Evolutionary conservation across 1,284 basidiomycete species (phyloP).

Genomic region (Trametes hirsuta): DNA sequence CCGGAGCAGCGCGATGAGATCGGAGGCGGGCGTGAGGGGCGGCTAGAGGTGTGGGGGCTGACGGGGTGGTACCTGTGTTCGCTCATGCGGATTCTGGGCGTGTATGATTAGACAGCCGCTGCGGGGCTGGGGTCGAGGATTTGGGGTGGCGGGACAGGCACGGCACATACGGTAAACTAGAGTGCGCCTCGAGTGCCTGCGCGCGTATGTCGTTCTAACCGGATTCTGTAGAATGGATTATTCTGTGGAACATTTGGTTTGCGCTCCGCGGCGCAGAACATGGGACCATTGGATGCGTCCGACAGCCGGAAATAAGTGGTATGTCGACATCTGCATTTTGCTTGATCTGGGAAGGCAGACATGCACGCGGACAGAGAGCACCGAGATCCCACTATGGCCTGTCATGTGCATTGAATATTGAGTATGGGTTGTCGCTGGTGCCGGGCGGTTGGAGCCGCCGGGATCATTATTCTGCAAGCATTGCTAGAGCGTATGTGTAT

Average conservation of each 20-base stretch:
- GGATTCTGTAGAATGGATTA: too few relatives aligned
- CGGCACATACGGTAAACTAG: background rate
- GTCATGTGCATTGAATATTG: too few relatives aligned
- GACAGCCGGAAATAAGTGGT: background rate
- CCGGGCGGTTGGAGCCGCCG: too few relatives aligned
- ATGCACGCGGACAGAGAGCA: too few relatives aligned
- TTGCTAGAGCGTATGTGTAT: background rate
- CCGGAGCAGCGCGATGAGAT: constrained; percentile 43
- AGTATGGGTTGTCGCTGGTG: too few relatives aligned
- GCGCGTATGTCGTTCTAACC: too few relatives aligned
- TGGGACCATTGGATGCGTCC: background rate
- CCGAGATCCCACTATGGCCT: too few relatives aligned
- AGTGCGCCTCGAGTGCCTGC: background rate
- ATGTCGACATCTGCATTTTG: background rate
- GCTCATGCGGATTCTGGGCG: constrained; percentile 54
- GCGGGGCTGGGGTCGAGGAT: background rate
- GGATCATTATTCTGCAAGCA: too few relatives aligned
- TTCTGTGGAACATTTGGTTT: background rate
- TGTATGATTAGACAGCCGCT: constrained; percentile 35
- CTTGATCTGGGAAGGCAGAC: background rate
- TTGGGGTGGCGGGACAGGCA: background rate
- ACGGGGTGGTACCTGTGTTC: constrained; percentile 79
- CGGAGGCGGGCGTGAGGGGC: constrained; percentile 44
- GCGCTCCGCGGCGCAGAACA: background rate
- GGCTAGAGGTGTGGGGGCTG: constrained; percentile 77